Evolutionary conservation across 306 rosid genomes (phyloP).

Genomic region (Neltuma alba): DNA sequence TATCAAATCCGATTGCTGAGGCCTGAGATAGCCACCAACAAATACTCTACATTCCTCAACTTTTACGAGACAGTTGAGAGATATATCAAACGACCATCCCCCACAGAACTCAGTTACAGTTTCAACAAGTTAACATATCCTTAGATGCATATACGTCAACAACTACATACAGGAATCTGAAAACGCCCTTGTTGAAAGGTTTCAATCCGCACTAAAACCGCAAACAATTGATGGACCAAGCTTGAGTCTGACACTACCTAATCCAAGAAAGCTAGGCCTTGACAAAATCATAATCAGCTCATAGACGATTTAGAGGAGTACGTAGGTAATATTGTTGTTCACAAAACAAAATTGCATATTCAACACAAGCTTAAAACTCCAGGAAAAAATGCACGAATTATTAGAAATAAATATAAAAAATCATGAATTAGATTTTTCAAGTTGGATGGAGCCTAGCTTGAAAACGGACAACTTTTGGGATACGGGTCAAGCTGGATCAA

Average conservation of each 20-base stretch:
- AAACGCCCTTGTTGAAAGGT: not conserved
- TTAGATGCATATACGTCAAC: not conserved
- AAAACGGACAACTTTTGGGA: slow-evolving; percentile 4
- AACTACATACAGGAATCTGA: not conserved
- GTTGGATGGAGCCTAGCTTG: not conserved
- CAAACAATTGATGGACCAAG: not conserved
- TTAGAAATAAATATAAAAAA: not conserved
- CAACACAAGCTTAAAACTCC: slow-evolving; percentile 2
- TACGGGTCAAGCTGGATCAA: not conserved
- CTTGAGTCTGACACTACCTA: not conserved
- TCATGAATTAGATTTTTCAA: not conserved
- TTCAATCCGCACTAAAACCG: not conserved
- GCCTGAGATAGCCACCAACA: slow-evolving; percentile 18
- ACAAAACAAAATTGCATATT: not conserved
- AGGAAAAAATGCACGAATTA: not conserved
- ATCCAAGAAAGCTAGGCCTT: slow-evolving; percentile 6
- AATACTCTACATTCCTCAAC: slow-evolving; percentile 11
- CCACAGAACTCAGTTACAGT: slow-evolving; percentile 4
- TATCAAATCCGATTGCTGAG: slow-evolving; percentile 6
- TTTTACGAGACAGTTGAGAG: slow-evolving; percentile 25
- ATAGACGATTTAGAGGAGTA: not conserved
- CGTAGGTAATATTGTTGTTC: no score
- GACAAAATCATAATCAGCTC: not conserved
- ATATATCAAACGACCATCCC: slow-evolving; percentile 23
- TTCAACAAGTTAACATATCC: not conserved